These are phyloP conservation scores for Marasmius sp. DNA, from an alignment of 1,284 basidiomycete genomes.

Conservation along the genomic window DNA sequence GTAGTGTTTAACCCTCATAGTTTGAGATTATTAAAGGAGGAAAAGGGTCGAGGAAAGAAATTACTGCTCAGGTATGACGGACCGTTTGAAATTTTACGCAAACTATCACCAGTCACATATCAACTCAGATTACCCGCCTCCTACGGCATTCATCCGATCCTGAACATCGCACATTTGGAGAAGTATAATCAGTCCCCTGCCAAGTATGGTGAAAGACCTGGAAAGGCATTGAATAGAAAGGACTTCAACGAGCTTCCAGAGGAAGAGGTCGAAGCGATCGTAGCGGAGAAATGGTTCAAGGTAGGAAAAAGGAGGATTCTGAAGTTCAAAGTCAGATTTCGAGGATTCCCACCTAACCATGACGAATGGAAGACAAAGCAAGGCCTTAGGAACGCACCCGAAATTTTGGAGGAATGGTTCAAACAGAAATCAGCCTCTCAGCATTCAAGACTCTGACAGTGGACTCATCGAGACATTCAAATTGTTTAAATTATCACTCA, in stretches of 20 bases:
- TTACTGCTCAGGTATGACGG: slow-evolving; percentile 13
- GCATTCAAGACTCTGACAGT: too few species aligned
- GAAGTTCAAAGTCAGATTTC: slow-evolving; percentile 14
- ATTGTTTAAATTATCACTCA: too few species aligned
- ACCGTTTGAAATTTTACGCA: slow-evolving; percentile 11
- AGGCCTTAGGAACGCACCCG: slow-evolving; percentile 1
- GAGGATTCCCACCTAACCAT: background rate
- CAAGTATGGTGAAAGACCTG: background rate
- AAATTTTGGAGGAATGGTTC: slow-evolving; percentile 2
- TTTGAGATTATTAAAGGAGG: slow-evolving; percentile 13
- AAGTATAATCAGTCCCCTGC: slow-evolving; percentile 1
- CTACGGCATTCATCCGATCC: slow-evolving; percentile 7
- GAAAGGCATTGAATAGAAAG: background rate
- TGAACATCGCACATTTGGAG: slow-evolving; percentile 10
- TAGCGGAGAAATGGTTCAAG: slow-evolving; percentile 12
- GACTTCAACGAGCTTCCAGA: slow-evolving; percentile 13
- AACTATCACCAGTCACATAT: slow-evolving; percentile 8
- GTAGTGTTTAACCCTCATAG: slow-evolving; percentile 24
- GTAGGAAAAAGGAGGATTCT: slow-evolving; percentile 6
- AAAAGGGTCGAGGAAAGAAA: slow-evolving; percentile 14
- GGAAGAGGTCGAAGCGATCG: slow-evolving; percentile 13
- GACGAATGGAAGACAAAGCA: slow-evolving; percentile 6
- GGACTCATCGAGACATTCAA: too few species aligned
- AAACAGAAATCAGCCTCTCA: too few species aligned
- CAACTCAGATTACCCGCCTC: slow-evolving; percentile 5